Conservation (phyloP, 2,329 filamentous ascomycete species). For the Alternaria triticimaculans region DNA sequence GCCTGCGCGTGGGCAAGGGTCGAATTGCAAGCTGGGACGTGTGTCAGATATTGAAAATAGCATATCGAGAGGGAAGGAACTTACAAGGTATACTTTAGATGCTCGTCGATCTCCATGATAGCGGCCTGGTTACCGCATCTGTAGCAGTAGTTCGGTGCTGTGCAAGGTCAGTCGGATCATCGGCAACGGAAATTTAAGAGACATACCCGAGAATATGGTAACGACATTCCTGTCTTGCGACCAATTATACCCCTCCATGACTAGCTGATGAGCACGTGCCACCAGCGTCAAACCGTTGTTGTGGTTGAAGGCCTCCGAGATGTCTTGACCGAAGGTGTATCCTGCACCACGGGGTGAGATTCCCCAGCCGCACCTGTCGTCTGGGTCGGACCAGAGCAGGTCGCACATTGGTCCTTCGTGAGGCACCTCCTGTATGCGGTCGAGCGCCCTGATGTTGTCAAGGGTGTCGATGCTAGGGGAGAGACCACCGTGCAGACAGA, state of each 20-base stretch:
- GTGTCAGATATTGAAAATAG: slow-evolving; percentile 26
- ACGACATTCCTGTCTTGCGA: slow-evolving; percentile 98
- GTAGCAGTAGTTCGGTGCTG: slow-evolving; percentile 83
- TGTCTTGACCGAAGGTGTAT: slow-evolving; percentile 96
- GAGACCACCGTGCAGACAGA: slow-evolving; percentile 75
- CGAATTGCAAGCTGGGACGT: slow-evolving; percentile 88
- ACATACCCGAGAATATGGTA: slow-evolving; percentile 85
- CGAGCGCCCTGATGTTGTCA: slow-evolving; percentile 67
- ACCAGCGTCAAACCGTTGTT: slow-evolving; percentile 97
- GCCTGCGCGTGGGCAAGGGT: slow-evolving; percentile 94
- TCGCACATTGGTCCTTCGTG: slow-evolving; percentile 81
- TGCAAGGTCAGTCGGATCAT: slow-evolving; percentile 34
- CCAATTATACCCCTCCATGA: slow-evolving; percentile 99
- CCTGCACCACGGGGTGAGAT: slow-evolving; percentile 94
- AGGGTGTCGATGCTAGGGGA: slow-evolving; percentile 76
- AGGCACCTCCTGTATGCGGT: slow-evolving; percentile 70
- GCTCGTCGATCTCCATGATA: slow-evolving; percentile 99
- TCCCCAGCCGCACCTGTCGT: slow-evolving; percentile 95
- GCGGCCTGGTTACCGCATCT: slow-evolving; percentile 98
- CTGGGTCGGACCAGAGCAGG: slow-evolving; percentile 84
- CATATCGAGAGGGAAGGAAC: slow-evolving; percentile 51
- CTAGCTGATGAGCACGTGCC: slow-evolving; percentile 94
- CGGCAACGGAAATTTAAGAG: neutral
- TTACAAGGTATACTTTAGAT: slow-evolving; percentile 99
- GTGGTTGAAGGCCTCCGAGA: slow-evolving; percentile 98